phyloP scores from a whole-genome alignment of 2,329 filamentous ascomycete genomes.

The Whalleya microplaca region DNA sequence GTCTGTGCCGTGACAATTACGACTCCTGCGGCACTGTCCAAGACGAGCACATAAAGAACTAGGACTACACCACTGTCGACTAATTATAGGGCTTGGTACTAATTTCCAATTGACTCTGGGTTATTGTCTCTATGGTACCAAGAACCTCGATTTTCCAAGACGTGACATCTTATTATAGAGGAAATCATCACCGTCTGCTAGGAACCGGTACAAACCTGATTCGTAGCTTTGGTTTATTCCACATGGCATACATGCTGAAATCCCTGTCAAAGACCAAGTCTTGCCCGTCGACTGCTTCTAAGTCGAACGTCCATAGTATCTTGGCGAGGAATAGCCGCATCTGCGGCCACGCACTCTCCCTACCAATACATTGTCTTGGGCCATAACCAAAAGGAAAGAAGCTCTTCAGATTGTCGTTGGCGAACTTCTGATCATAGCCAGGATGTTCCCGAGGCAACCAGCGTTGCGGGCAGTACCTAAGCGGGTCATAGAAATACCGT shows the following conservation, averaged over 20 bases:
- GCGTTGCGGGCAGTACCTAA: conserved; percentile 17
- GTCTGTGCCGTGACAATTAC: too few relatives aligned
- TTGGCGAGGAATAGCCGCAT: not conserved
- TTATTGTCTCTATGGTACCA: too few relatives aligned
- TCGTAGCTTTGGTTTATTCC: not conserved
- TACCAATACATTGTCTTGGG: conserved; percentile 15
- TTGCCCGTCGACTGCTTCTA: not conserved
- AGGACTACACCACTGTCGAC: too few relatives aligned
- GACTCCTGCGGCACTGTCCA: too few relatives aligned
- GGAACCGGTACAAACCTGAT: not conserved
- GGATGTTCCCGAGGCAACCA: conserved; percentile 20
- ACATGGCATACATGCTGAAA: not conserved
- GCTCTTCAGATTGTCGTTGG: conserved; percentile 9
- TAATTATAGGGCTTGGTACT: too few relatives aligned
- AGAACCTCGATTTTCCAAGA: too few relatives aligned
- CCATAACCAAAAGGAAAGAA: conserved; percentile 23
- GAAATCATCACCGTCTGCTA: too few relatives aligned
- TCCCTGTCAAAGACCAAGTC: not conserved
- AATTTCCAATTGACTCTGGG: too few relatives aligned
- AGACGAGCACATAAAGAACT: too few relatives aligned
- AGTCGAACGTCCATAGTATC: not conserved
- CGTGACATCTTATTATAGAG: too few relatives aligned
- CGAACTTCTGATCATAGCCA: conserved; percentile 10
- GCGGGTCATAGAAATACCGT: conserved; percentile 10
- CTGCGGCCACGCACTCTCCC: not conserved